Percentiles rank a stretch among this genome's conserved stretches.
Evolutionary conservation across 768 basidiomycete species (phyloP).

Genomic region (Lentinula guzmanii): DNA sequence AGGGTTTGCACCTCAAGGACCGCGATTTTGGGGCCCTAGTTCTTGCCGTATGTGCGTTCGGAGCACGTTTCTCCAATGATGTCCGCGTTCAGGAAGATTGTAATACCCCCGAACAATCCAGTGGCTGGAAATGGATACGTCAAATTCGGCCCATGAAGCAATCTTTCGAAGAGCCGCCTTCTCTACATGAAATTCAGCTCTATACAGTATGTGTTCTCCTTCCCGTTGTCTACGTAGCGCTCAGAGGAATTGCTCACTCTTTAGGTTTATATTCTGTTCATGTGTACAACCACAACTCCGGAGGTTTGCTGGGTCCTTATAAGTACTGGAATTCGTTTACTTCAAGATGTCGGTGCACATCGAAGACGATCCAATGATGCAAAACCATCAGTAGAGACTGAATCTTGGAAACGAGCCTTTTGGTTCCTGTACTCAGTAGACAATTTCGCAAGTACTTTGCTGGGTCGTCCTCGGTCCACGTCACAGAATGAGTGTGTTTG

Average conservation of each 20-base stretch:
- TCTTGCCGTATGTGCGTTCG: conserved; percentile 48
- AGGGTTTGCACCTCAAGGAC: conserved; percentile 33
- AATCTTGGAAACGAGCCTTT: conserved; percentile 55
- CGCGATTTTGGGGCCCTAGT: conserved; percentile 37
- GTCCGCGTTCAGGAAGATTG: conserved; percentile 21
- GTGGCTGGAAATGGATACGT: conserved; percentile 39
- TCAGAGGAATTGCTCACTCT: neutral
- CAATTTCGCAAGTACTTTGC: conserved; percentile 21
- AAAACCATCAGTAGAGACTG: conserved; percentile 39
- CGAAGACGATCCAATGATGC: conserved; percentile 24
- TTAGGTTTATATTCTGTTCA: conserved; percentile 34
- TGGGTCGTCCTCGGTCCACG: conserved; percentile 54
- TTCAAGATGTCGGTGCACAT: conserved; percentile 57
- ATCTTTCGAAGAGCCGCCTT: conserved; percentile 39
- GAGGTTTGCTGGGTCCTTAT: conserved; percentile 47
- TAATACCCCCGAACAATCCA: conserved; percentile 21
- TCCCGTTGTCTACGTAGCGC: neutral
- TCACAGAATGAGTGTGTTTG: conserved; percentile 49
- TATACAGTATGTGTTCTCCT: conserved; percentile 29
- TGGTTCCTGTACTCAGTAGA: conserved; percentile 28
- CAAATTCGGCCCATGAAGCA: conserved; percentile 46
- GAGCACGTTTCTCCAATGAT: conserved; percentile 37
- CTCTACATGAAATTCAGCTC: conserved; percentile 53
- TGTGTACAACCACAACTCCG: conserved; percentile 38
- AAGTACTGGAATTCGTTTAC: conserved; percentile 50